These are phyloP conservation scores for Phytophthora fragariae DNA, from an alignment of 352 stramenopile genomes.

Conservation along the genomic window DNA sequence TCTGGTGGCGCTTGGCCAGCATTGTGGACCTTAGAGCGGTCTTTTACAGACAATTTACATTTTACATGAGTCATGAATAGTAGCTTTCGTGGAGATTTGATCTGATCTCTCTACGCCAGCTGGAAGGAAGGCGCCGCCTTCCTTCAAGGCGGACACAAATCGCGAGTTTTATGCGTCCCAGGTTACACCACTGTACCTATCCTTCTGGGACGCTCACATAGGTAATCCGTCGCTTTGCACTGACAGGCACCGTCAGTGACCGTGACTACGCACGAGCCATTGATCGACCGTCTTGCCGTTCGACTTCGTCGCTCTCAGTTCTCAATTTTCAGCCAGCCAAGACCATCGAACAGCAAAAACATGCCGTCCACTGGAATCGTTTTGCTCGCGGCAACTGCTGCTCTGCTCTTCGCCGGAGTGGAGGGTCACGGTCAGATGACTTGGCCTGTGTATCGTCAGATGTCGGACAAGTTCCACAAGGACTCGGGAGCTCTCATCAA, in stretches of 20 bases:
- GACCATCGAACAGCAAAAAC: conserved; percentile 17
- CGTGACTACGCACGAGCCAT: not conserved
- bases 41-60: too few relatives aligned
- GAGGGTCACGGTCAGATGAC: conserved; percentile 39
- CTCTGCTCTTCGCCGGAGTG: conserved; percentile 23
- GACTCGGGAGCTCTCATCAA: conserved; percentile 41
- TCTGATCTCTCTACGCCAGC: conserved; percentile 15
- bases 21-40: too few relatives aligned
- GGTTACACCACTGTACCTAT: not conserved
- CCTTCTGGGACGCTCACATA: too few relatives aligned
- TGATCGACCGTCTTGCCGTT: conserved; percentile 20
- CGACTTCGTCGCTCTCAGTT: conserved; percentile 23
- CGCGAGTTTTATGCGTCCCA: not conserved
- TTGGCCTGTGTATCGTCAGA: conserved; percentile 13
- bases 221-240: not conserved
- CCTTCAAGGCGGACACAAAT: too few relatives aligned
- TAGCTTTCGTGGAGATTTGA: conserved; percentile 1
- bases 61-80: not conserved
- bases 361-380: conserved; percentile 34
- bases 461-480: conserved; percentile 40
- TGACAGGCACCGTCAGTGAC: not conserved
- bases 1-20: too few relatives aligned
- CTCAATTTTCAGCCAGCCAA: conserved; percentile 28
- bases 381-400: conserved; percentile 16
- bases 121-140: conserved; percentile 10